phyloP scores from a whole-genome alignment of 1,284 basidiomycete species.

The Pyrrhoderma lamaoense region DNA sequence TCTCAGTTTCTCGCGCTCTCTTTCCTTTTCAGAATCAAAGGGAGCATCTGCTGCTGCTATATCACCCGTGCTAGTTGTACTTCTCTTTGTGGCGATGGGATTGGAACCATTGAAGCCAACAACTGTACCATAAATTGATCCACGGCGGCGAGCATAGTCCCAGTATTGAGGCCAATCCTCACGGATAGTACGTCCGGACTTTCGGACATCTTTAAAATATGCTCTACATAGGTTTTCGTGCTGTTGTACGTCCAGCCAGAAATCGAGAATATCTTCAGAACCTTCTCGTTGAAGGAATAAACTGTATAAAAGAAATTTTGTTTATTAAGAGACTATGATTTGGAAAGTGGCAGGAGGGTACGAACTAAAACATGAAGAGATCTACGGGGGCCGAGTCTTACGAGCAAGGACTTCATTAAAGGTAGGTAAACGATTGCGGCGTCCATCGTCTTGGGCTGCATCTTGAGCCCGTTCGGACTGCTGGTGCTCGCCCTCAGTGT shows the following conservation, averaged over 20 bases:
- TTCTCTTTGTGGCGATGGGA: conserved; percentile 53
- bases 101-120: conserved; percentile 52
- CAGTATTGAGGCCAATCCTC: conserved; percentile 98
- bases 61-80: conserved; percentile 67
- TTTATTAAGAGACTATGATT: background rate
- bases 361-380: conserved; percentile 97
- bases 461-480: too few relatives aligned
- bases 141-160: conserved; percentile 79
- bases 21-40: conserved; percentile 35
- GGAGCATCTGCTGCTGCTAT: conserved; percentile 31
- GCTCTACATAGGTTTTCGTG: conserved; percentile 98
- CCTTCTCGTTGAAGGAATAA: conserved; percentile 90
- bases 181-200: conserved; percentile 84
- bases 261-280: conserved; percentile 92
- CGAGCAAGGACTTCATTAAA: conserved; percentile 83
- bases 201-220: conserved; percentile 96
- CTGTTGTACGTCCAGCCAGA: conserved; percentile 98
- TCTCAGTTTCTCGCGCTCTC: conserved; percentile 38
- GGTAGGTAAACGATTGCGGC: conserved; percentile 67
- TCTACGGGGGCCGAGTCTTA: conserved; percentile 88
- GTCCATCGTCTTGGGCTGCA: conserved; percentile 34
- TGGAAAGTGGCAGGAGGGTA: conserved; percentile 21
- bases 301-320: conserved; percentile 30
- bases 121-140: conserved; percentile 86
- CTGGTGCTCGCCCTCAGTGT: background rate